Evolutionary conservation across 2,329 filamentous ascomycete species (phyloP), one percentile per base, ranked within the genome.

Genomic region (Cercospora citrullina): DNA sequence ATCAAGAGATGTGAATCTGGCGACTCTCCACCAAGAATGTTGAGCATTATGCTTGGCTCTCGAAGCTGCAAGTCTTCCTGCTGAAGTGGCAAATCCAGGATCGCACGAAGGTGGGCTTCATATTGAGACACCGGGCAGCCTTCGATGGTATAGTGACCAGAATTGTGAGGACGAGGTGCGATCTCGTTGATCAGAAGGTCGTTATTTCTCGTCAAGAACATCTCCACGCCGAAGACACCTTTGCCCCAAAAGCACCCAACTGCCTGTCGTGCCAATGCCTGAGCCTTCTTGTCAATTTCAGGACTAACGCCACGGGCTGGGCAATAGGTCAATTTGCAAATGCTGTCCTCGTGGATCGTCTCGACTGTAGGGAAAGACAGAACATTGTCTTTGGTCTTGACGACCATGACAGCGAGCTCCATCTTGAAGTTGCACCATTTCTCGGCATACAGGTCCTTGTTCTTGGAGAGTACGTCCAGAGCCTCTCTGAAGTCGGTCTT

Each of bases 141-240:
- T 82, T 99, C 94, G 72, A 98, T 98, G 2, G 92, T 96, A 81
- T 94, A 94, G 80, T 98, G 95, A 0, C 95, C 95, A 0, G 92
- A 96, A 82, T 97, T 97, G 81, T 97, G 94, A 61, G 88, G 87
- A 45, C 92, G 86, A 12, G 92, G 92, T 0, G 92, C 92, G 71
- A 96, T 90, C 80, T 97, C 93, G 79, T 96, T 97, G 74, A 97
- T 86, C 67, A 96, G 81, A 1, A 97, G 84, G 1, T 83, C 83
- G 67, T 85, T 88, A 74, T 95, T 88, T 60, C 89, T 82, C 10
- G 94, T 86, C 3, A 98, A 81, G 81, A 99, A 99, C 89, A 98
- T 92, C 81, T 99, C 95, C 0, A 98, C 94, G 0, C 94, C 95
- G 79, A 97, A 99, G 33, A 97, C 92, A 71, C 95, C 95, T 70